Evolutionary conservation across 1,284 basidiomycete genomes (phyloP), one percentile per base, ranked within the genome.

Genomic region (Boletus nobilissimus): DNA sequence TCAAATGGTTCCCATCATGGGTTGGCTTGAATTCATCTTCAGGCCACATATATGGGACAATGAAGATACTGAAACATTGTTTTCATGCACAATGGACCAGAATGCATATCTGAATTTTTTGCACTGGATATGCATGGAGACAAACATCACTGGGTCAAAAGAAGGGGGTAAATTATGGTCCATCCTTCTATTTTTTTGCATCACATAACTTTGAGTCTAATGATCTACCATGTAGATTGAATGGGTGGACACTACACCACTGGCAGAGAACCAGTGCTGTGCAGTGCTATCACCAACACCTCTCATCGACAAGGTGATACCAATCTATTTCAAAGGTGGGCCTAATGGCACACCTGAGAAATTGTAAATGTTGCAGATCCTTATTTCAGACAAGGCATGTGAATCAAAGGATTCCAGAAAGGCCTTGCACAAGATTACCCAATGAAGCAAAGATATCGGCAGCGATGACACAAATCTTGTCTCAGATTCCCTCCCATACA

Each of bases 91-190:
- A 9, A 43, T 9, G 1, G 82, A 76, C 22, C 3, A 73, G 46
- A 22, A 80, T 36, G 79, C 73, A 0, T 79, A 72, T 54, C 1
- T 80, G 5, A 81, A 80, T 36, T 78, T 81, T 29, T 81, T 71
- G 3, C 78, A 82, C 32, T 76, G 78, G 75, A 16, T 74, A 26
- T 69, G 43, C 40, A 81, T 82, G 80, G 74, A 66, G 5, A 5
- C 8, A 9, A 67, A 65, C 43, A 57, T 76, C 3, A 29, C 32
- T 11, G 73, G 70, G 29, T 43, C 62, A 16, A 39, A 48, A 13
- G 65, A 43, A 19, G 54, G 24, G 18, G 29, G 39, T 4, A 68
- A 66, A 40, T n/a, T 70, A 24, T 4, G 9, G 74, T 82, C 16
- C 1, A 79, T 77, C 18, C n/a, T 32, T 48, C n/a, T 29, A 24